Base-by-base conservation (phyloP, 768 basidiomycete genomes). In the Leucocoprinus birnbaumii region DNA sequence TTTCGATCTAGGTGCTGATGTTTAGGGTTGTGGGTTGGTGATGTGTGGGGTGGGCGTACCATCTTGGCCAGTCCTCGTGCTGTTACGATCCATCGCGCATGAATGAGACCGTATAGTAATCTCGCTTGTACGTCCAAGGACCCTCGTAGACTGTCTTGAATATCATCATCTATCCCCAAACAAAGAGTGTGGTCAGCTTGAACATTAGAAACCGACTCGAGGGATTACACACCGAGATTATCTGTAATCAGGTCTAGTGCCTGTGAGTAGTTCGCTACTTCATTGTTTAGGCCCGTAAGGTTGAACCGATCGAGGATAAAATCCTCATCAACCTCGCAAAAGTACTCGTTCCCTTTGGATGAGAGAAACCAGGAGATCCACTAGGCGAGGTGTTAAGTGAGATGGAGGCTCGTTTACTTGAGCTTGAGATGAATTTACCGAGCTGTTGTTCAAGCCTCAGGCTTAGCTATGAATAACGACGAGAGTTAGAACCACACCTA, bases 251-350 rank as follows among this genome's bases (percentile, higher is more conserved):
- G 79, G 68, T 98, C 95, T 49, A 98, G 74, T 0, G 97, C 97
- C 63, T 96, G 89, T 0, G 88, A 72, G 64, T 99, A 99, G 71
- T 97, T 94, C 58, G 93, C 82, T 5, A 98, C 93, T 69, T 98
- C 97, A 61, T 89, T 91, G 72, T 98, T 97, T 50, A 98, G 80
- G 3, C 97, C 96, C 2, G 97, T 99, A 54, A 99, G 78, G 72
- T 99, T 98, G 82, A 99, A 98, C 50, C 95, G 84, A 73, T 98
- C 96, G 53, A 97, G 80, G 64, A 99, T 98, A 69, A 98, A 98
- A 71, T 98, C 96, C 66, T 98, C 97, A 68, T 98, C 97, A 58
- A 98, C 94, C 76, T 98, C 95, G 70, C 96, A 97, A 65, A 98
- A 98, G 76, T 99, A 99, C 75, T 99, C 97, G 68, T 99, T 98